Conservation (phyloP, 1,284 basidiomycete genomes). For the Stereum hirsutum region DNA sequence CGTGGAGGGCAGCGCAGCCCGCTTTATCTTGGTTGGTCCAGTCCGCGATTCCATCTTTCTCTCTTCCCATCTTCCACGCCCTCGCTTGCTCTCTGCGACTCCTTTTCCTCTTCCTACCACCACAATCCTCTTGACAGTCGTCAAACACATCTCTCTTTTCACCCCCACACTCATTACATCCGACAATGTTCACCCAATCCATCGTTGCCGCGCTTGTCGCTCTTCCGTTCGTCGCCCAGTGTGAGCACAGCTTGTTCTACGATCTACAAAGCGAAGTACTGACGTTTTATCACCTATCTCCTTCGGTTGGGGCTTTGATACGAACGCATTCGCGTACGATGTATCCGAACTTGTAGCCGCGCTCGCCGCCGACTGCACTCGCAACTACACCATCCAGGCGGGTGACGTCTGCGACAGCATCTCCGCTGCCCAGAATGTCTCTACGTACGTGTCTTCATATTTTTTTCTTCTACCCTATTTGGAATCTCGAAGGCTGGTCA, state of each 20-base stretch:
- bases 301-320: constrained; percentile 5
- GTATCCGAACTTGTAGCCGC: constrained; percentile 22
- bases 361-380: constrained; percentile 40
- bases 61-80: too few species aligned
- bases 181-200: too few species aligned
- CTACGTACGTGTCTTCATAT: constrained; percentile 64
- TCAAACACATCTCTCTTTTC: too few species aligned
- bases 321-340: constrained; percentile 6
- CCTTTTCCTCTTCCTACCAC: too few species aligned
- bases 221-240: constrained; percentile 30
- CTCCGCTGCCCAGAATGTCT: constrained; percentile 53
- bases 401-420: constrained; percentile 66
- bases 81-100: too few species aligned
- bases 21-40: too few species aligned
- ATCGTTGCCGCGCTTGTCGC: constrained; percentile 27
- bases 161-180: too few species aligned
- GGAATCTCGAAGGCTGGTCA: not conserved
- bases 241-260: constrained; percentile 20
- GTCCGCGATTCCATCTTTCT: too few species aligned
- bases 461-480: constrained; percentile 11
- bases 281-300: not conserved
- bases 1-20: too few species aligned
- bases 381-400: constrained; percentile 46
- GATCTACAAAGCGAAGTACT: not conserved
- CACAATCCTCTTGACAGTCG: too few species aligned